Base-by-base conservation (phyloP, 495 filamentous ascomycete genomes). In the Aspergillus steynii region DNA sequence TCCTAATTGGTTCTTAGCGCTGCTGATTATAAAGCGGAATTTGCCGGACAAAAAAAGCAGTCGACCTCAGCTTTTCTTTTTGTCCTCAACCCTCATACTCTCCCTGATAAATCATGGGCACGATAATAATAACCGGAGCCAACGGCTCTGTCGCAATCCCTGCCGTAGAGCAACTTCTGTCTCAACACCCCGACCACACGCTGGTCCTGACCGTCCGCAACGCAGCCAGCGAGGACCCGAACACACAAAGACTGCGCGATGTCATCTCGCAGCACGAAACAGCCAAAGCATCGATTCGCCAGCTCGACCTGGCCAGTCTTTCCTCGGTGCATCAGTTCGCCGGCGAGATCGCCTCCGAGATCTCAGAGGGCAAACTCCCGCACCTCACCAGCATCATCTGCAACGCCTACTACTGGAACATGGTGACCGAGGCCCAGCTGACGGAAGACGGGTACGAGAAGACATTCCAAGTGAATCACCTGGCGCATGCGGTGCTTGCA, bases 391-490 rank as follows among this genome's bases (percentile, higher is more conserved):
- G 75, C 20, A 68, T 83, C 6, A 67, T 85, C 8, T 72, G 80
- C 53, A 76, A 80, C 45, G 79, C 80, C 1, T 76, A 76, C 42
- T 76, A 75, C 25, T 71, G 65, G 65, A 62, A 63, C 29, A 29
- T 68, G 4, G 59, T 69, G 9, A 10, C 37, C 3, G 61, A 55
- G 9, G 53, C 50, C n/a, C 20, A 56, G 28, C 29, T 64, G 27
- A 62, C 63, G 1, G 68, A 72, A 34, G 80, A 83, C 57, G 73
- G 71, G 1, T 76, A 74, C 55, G 79, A 81, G 20, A 74, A 69
- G 65, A 75, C 71, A 1, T 82, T 81, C 53, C 75, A 77, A 34
- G 68, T 74, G n/a, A 80, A 77, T 45, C 75, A 80, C 58, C 68
- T 83, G 14, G 72, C 75, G 6, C 78, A 82, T 28, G 77, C 76